Evolutionary conservation across 2,329 filamentous ascomycete genomes (phyloP), one percentile per base, ranked within the genome.

Genomic region (Juglanconis oblonga): DNA sequence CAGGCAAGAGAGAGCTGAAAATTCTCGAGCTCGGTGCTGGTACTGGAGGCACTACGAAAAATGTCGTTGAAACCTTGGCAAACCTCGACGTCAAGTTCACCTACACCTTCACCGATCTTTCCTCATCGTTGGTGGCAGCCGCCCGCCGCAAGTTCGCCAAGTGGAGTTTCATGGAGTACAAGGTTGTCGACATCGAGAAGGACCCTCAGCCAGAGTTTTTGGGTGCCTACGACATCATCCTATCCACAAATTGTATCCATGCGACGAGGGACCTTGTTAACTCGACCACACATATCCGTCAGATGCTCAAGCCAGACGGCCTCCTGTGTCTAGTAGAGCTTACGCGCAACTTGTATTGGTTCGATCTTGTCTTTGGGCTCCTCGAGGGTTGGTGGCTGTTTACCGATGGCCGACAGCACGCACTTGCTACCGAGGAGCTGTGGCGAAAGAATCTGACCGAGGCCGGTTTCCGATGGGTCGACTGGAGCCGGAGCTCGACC

Each of bases 61-160:
- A 66, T 1, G 31, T 79, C 1, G 57, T 75, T 0, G 59, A 68
- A 0, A 45, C 58, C 0, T 66, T 80, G 3, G 59, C 55, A 0
- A 29, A 29, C 0, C 52, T 58, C 0, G 65, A 64, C 8, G 57
- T 74, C 2, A 59, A 62, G 0, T 63, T 78, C n/a, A 58, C 69
- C 5, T 79, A 80, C 58, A 76, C 74, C 0, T 75, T 79, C 59
- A 79, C 77, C 1, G 78, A 80, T 47, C 52, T 81, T 3, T 76
- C 77, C 0, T 48, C 66, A 0, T 68, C 69, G 0, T 65, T 77
- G 0, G 69, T 77, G 2, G 58, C 66, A 0, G 59, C 64, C 1
- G 70, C 72, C 0, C 66, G 60, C 32, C 64, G 62, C 6, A 68
- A 64, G n/a, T 72, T 74, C 29, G 31, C 52, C 1, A 42, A 62